Percentiles rank a stretch among this genome's conserved stretches.
Evolutionary conservation across 2,329 filamentous ascomycete genomes (phyloP).

Genomic region (Penicillium sp.): DNA sequence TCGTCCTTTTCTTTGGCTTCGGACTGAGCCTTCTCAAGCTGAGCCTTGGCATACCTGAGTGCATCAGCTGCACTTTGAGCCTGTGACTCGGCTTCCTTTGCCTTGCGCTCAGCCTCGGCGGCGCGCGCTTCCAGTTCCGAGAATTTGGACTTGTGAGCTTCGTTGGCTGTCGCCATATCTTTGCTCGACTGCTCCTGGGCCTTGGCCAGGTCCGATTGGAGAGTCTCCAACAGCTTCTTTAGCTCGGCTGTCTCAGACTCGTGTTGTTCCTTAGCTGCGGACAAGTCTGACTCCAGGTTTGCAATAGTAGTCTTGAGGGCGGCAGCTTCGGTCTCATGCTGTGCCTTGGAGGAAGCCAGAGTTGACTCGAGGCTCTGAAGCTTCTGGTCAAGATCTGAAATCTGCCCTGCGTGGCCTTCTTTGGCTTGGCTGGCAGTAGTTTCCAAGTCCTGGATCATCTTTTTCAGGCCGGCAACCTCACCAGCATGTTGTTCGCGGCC

Average conservation of each 20-base stretch:
- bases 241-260: conserved; percentile 60
- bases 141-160: conserved; percentile 47
- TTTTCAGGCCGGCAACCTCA: conserved; percentile 56
- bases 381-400: conserved; percentile 56
- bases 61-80: conserved; percentile 50
- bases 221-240: conserved; percentile 53
- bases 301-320: conserved; percentile 56
- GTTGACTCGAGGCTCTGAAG: conserved; percentile 57
- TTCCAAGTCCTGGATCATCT: conserved; percentile 57
- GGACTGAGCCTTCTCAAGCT: conserved; percentile 30
- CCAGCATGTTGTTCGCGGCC: conserved; percentile 50
- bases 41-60: conserved; percentile 45
- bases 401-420: conserved; percentile 57
- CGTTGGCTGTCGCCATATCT: conserved; percentile 56
- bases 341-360: conserved; percentile 46
- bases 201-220: conserved; percentile 50
- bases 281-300: conserved; percentile 49
- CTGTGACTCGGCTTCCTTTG: conserved; percentile 32
- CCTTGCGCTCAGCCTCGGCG: conserved; percentile 34
- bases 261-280: conserved; percentile 49
- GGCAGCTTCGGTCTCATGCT: conserved; percentile 53
- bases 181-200: conserved; percentile 47
- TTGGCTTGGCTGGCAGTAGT: conserved; percentile 50
- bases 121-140: conserved; percentile 50
- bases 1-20: conserved; percentile 52